Evolutionary conservation across 2,329 filamentous ascomycete species (phyloP).

Genomic region (Fusarium keratoplasticum): DNA sequence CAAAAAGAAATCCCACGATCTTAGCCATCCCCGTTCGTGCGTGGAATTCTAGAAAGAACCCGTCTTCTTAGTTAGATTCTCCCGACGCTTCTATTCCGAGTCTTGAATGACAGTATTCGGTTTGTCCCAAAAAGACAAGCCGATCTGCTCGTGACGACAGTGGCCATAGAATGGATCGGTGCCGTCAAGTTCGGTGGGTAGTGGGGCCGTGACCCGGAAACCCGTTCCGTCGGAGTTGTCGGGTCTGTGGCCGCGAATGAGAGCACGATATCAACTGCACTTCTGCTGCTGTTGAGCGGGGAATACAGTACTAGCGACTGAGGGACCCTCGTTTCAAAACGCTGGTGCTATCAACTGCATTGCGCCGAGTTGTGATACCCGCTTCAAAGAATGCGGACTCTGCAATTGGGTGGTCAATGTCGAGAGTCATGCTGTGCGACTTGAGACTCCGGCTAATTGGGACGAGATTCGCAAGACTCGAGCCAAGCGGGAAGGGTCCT

Average conservation of each 20-base stretch:
- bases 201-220: neutral
- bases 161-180: neutral
- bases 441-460: neutral
- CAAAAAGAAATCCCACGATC: neutral
- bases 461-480: neutral
- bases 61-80: neutral
- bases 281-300: neutral
- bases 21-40: neutral
- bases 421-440: neutral
- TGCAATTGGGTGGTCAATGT: neutral
- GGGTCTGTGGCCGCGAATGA: neutral
- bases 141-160: neutral
- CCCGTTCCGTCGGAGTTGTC: slow-evolving; percentile 1
- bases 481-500: slow-evolving; percentile 3
- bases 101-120: neutral
- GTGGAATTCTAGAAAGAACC: neutral
- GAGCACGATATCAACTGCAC: neutral
- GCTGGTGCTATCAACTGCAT: neutral
- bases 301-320: neutral
- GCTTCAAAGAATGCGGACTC: neutral
- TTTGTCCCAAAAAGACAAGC: neutral
- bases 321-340: neutral
- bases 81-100: neutral
- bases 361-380: neutral
- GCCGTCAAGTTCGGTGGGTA: neutral